phyloP scores from a whole-genome alignment of 2,329 filamentous ascomycete genomes.

The Calonectria pteridis region DNA sequence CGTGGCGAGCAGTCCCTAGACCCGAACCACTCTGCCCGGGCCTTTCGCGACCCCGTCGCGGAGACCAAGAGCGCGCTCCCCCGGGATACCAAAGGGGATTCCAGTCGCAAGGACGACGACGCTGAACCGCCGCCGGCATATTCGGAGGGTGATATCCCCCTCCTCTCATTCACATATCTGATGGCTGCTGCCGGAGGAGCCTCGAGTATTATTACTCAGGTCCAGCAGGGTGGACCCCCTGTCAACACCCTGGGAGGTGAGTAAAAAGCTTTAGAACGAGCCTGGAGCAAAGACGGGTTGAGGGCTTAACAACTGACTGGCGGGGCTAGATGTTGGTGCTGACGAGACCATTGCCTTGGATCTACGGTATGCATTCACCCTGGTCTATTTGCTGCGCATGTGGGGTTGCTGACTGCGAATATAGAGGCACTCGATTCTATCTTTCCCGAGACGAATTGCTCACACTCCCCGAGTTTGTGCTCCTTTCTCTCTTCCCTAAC shows the following conservation, averaged over 20 bases:
- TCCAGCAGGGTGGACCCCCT: slow-evolving; percentile 91
- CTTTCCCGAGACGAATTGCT: slow-evolving; percentile 94
- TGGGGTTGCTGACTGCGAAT: slow-evolving; percentile 42
- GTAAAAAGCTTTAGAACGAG: slow-evolving; percentile 34
- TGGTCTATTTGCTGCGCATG: background rate
- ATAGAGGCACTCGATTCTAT: slow-evolving; percentile 91
- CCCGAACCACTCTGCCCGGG: slow-evolving; percentile 51
- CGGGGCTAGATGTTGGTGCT: slow-evolving; percentile 75
- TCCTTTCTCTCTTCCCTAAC: slow-evolving; percentile 97
- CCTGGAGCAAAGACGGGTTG: background rate
- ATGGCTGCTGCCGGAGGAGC: slow-evolving; percentile 98
- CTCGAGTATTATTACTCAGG: slow-evolving; percentile 99
- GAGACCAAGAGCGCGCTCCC: slow-evolving; percentile 90
- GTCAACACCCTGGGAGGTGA: slow-evolving; percentile 90
- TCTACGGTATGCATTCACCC: slow-evolving; percentile 75
- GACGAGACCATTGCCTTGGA: slow-evolving; percentile 97
- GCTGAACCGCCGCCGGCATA: slow-evolving; percentile 96
- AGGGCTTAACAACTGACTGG: slow-evolving; percentile 3
- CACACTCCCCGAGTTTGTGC: slow-evolving; percentile 95
- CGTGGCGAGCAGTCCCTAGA: slow-evolving; percentile 54
- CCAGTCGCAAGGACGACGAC: slow-evolving; percentile 82
- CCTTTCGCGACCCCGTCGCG: slow-evolving; percentile 66
- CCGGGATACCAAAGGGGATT: slow-evolving; percentile 82
- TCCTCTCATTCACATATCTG: slow-evolving; percentile 93
- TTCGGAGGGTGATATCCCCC: slow-evolving; percentile 92